phyloP scores from a whole-genome alignment of 257 asterid species.

The Linaria vulgaris region DNA sequence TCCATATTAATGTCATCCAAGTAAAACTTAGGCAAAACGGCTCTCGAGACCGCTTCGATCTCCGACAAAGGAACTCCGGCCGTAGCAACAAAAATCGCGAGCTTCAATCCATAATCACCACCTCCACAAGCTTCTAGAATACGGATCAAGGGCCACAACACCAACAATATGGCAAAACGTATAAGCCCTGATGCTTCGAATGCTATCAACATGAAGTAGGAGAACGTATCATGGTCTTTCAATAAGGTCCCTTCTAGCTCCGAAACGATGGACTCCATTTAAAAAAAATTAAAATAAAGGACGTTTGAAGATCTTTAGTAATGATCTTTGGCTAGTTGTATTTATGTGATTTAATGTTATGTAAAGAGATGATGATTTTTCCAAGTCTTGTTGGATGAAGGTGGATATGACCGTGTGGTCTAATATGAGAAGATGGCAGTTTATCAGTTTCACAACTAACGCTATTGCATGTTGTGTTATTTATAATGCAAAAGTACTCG shows the following conservation, averaged over 20 bases:
- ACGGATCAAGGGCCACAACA: conserved; percentile 62
- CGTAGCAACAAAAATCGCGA: conserved; percentile 62
- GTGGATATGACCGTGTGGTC: conserved; percentile 59
- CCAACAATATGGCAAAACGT: conserved; percentile 53
- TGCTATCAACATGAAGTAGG: conserved; percentile 84
- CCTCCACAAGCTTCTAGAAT: conserved; percentile 49
- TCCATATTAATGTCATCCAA: conserved; percentile 61
- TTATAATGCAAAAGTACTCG: conserved; percentile 24
- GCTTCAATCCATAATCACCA: conserved; percentile 52
- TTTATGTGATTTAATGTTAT: background rate
- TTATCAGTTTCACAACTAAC: conserved; percentile 57
- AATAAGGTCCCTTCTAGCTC: conserved; percentile 80
- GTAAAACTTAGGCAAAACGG: conserved; percentile 78
- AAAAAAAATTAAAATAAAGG: background rate
- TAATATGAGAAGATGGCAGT: conserved; percentile 37
- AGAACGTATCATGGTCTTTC: conserved; percentile 56
- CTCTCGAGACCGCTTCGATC: conserved; percentile 71
- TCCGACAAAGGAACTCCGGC: conserved; percentile 47
- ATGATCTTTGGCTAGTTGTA: background rate
- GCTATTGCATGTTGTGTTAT: conserved; percentile 26
- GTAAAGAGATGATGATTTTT: conserved; percentile 25
- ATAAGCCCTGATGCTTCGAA: conserved; percentile 81
- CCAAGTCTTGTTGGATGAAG: conserved; percentile 49
- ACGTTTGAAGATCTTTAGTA: background rate
- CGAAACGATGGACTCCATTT: conserved; percentile 53